These are phyloP conservation scores for Lachancea mirantina DNA, from an alignment of 805 yeast genomes.

Conservation along the genomic window DNA sequence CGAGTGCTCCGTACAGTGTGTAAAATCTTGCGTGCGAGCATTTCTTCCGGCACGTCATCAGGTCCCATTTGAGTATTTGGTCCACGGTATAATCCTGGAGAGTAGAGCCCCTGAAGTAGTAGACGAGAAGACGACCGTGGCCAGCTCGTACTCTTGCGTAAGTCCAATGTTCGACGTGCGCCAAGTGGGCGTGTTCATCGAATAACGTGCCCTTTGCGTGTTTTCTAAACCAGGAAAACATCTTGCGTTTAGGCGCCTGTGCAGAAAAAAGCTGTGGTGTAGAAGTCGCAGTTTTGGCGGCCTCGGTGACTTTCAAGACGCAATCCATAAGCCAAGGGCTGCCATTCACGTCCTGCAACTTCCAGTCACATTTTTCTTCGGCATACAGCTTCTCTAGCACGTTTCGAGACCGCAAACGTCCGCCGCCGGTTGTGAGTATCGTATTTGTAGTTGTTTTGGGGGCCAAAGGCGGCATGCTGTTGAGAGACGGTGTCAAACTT, in stretches of 20 bases:
- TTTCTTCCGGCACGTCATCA: constrained; percentile 10
- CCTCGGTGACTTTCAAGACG: constrained; percentile 8
- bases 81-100: neutral
- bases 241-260: constrained; percentile 2
- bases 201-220: constrained; percentile 12
- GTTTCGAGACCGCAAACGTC: constrained; percentile 22
- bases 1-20: constrained; percentile 24
- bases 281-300: constrained; percentile 3
- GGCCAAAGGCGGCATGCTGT: constrained; percentile 7
- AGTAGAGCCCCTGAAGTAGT: constrained; percentile 9
- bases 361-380: constrained; percentile 22
- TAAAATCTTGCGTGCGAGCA: constrained; percentile 17
- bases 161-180: constrained; percentile 17
- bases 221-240: constrained; percentile 20
- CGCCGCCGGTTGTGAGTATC: constrained; percentile 20
- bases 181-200: constrained; percentile 20
- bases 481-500: constrained; percentile 3
- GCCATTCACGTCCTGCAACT: constrained; percentile 10
- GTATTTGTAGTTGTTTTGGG: constrained; percentile 11
- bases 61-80: constrained; percentile 4
- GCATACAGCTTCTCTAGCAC: constrained; percentile 19
- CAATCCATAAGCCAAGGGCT: constrained; percentile 26
- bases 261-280: constrained; percentile 5
- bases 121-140: constrained; percentile 26
- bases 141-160: constrained; percentile 17